phyloP scores from a whole-genome alignment of 2,329 filamentous ascomycete genomes.

The Arthrobotrys conoides region DNA sequence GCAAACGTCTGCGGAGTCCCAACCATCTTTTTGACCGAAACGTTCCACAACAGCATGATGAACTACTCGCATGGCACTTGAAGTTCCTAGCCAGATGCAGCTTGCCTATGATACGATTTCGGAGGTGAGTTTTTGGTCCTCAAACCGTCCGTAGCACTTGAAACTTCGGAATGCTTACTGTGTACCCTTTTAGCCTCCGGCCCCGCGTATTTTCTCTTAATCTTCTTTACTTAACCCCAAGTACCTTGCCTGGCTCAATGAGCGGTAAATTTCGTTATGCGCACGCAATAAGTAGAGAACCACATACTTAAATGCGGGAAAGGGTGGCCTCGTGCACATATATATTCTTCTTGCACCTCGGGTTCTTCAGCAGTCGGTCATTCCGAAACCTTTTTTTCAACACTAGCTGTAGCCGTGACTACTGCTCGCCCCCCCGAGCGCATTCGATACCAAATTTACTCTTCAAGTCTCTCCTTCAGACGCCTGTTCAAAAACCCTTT shows the following conservation, averaged over 20 bases:
- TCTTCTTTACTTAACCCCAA: slow-evolving; percentile 49
- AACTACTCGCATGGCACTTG: slow-evolving; percentile 44
- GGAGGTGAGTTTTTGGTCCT: slow-evolving; percentile 51
- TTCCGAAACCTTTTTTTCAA: slow-evolving; percentile 57
- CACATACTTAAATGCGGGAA: slow-evolving; percentile 55
- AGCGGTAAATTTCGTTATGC: slow-evolving; percentile 60
- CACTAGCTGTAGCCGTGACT: slow-evolving; percentile 55
- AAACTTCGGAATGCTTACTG: slow-evolving; percentile 57
- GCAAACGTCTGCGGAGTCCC: slow-evolving; percentile 49
- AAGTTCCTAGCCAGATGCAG: slow-evolving; percentile 58
- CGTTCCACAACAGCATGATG: slow-evolving; percentile 60
- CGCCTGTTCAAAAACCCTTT: slow-evolving; percentile 40
- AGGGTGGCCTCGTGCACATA: slow-evolving; percentile 59
- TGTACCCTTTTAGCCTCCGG: slow-evolving; percentile 57
- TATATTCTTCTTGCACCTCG: slow-evolving; percentile 58
- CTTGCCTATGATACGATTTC: slow-evolving; percentile 49
- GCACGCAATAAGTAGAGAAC: slow-evolving; percentile 54
- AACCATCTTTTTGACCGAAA: slow-evolving; percentile 45
- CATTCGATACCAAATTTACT: slow-evolving; percentile 37
- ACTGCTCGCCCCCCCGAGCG: slow-evolving; percentile 37
- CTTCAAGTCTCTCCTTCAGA: slow-evolving; percentile 59
- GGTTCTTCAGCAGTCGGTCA: slow-evolving; percentile 59
- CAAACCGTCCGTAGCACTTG: slow-evolving; percentile 32
- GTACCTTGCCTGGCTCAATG: slow-evolving; percentile 57
- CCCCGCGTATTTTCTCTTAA: slow-evolving; percentile 57